Evolutionary conservation across 257 asterid species (phyloP).

Genomic region (Solanum ossicruentum): DNA sequence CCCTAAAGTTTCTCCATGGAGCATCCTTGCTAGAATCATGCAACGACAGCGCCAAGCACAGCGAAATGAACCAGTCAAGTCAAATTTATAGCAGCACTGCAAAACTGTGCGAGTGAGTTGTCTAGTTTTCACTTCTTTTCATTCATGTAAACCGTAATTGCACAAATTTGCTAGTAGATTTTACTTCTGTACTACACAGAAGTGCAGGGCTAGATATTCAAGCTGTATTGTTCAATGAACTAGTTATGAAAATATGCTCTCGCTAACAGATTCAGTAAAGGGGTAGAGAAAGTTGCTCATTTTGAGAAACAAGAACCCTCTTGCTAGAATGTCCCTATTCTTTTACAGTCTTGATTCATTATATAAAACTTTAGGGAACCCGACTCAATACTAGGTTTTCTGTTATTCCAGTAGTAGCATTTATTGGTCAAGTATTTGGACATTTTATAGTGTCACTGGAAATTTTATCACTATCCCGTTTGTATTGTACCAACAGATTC

Average conservation of each 20-base stretch:
- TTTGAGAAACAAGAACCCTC: neutral
- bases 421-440: neutral
- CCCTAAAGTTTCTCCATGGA: slow-evolving; percentile 88
- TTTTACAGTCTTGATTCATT: neutral
- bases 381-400: neutral
- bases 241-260: neutral
- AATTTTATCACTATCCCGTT: neutral
- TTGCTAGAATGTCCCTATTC: neutral
- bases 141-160: neutral
- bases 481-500: neutral
- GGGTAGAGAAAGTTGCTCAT: neutral
- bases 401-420: neutral
- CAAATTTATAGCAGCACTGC: slow-evolving; percentile 94
- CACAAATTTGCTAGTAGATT: neutral
- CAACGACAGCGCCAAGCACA: slow-evolving; percentile 62
- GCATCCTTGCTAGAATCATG: slow-evolving; percentile 85
- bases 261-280: neutral
- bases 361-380: neutral
- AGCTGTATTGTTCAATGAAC: neutral
- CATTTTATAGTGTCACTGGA: neutral
- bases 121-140: neutral
- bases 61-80: slow-evolving; percentile 57
- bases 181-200: neutral
- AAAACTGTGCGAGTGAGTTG: slow-evolving; percentile 91
- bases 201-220: neutral